Percentiles rank a stretch among this genome's conserved stretches.
These are phyloP conservation scores for Quercus dentata DNA, from an alignment of 306 rosid genomes.

Conservation along the genomic window DNA sequence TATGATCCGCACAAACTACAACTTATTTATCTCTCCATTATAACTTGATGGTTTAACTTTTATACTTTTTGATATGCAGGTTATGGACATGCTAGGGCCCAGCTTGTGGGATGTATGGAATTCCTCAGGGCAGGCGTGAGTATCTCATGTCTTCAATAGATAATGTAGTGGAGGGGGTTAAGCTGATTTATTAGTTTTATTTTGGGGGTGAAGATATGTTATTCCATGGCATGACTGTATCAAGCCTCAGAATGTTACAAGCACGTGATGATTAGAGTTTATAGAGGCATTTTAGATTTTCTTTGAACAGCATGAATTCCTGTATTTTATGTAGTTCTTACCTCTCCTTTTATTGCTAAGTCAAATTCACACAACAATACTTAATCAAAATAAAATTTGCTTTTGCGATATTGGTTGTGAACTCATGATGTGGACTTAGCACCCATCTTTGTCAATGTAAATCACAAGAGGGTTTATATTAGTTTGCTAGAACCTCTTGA, in stretches of 20 bases:
- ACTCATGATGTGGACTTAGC: no score
- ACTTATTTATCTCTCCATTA: conserved; percentile 1
- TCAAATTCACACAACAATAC: background rate
- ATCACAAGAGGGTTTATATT: no score
- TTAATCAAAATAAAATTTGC: background rate
- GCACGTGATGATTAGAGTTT: no score
- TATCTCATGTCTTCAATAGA: conserved; percentile 9
- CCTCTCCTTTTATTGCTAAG: background rate
- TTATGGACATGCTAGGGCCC: conserved; percentile 99
- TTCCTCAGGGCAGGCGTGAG: conserved; percentile 92
- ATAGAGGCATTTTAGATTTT: background rate
- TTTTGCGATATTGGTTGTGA: background rate
- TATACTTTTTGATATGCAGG: conserved; percentile 46
- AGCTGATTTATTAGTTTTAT: background rate
- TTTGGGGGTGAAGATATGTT: background rate
- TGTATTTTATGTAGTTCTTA: background rate
- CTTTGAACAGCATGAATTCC: background rate
- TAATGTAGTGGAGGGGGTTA: background rate
- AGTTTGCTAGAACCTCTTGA: no score
- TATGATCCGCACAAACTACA: conserved; percentile 29
- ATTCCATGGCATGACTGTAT: background rate
- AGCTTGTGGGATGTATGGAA: conserved; percentile 99
- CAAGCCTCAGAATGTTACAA: background rate
- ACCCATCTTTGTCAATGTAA: no score
- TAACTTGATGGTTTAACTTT: background rate